phyloP scores from a whole-genome alignment of 768 basidiomycete species.

The Boletus edulis region DNA sequence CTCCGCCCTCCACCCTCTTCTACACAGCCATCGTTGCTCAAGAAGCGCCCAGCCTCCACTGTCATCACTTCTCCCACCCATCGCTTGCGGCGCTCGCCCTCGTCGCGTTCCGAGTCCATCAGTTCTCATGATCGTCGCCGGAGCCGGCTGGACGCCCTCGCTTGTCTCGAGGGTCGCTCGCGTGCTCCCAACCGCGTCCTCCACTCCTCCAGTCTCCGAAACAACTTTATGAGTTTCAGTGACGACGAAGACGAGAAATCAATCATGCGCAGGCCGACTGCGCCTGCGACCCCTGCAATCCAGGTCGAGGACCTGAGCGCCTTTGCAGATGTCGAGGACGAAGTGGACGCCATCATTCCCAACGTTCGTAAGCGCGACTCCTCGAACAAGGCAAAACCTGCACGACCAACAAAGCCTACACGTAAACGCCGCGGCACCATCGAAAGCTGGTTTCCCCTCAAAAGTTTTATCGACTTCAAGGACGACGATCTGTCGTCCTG shows the following conservation, averaged over 20 bases:
- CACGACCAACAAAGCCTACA: conserved; percentile 9
- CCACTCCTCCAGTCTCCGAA: conserved; percentile 17
- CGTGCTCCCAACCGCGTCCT: conserved; percentile 21
- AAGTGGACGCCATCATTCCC: conserved; percentile 27
- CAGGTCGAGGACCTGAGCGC: conserved; percentile 22
- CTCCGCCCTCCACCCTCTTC: neutral
- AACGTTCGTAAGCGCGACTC: conserved; percentile 7
- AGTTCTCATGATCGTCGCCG: conserved; percentile 44
- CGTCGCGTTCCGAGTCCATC: conserved; percentile 34
- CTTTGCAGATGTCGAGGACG: conserved; percentile 33
- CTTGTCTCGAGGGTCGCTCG: conserved; percentile 58
- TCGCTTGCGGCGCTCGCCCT: conserved; percentile 15
- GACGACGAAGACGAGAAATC: conserved; percentile 57
- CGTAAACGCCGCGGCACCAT: conserved; percentile 42
- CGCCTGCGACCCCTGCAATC: conserved; percentile 1
- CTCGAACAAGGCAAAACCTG: conserved; percentile 7
- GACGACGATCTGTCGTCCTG: conserved; percentile 46
- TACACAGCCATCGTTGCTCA: neutral
- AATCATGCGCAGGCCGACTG: neutral
- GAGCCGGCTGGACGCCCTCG: conserved; percentile 61
- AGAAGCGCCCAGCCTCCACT: conserved; percentile 16
- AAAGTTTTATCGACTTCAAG: conserved; percentile 64
- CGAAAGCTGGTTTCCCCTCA: conserved; percentile 53
- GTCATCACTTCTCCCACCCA: conserved; percentile 17
- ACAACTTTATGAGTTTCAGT: conserved; percentile 67